Base-by-base conservation (phyloP, 164 flowering plant species). In the Liquidambar formosana region DNA sequence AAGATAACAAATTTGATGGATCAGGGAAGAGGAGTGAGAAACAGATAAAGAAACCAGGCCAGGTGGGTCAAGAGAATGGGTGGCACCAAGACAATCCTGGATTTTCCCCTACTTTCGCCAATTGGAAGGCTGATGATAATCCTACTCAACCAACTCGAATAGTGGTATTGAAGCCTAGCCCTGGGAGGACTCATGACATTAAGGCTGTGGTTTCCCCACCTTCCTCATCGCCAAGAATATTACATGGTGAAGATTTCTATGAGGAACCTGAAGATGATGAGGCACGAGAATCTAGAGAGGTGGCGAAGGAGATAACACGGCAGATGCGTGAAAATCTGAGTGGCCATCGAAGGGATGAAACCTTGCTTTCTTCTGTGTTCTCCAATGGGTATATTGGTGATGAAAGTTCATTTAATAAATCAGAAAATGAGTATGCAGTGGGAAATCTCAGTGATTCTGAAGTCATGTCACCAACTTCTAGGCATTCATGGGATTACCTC, bases 351-450 rank as follows among this genome's bases (percentile, higher is more conserved):
- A 83, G 88, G 75, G 91, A 90, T 67, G 92, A 90, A 57, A 84
- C 86, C 44, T 76, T 87, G 64, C 61, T 77, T 57, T 89, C 98
- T 73, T 90, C 97, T 41, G 84, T 84, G 49, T 83, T 85, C 60
- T 93, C 94, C 45, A 93, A 86, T 86, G 97, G 92, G 53, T 91
- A 95, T 70, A 78, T 79, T 49, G 96, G 96, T 49, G 96, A 91
- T 80, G 92, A 86, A 53, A 92, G 97, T 78, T 90, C 97, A 27
- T 88, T 83, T 70, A 70, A 84, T 66, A 89, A 83, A 76, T 91
- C 96, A 49, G 96, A 91, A 63, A 83, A 78, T 79, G 92, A 90
- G 56, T 85, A 59, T 77, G 78, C 74, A 16, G 84, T 61, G 45
- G 96, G 75, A 65, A 82, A 82, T 77, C 79, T 86, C 26, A 85